Evolutionary conservation across 1,139 yeast genomes (phyloP).

Genomic region (Hyphopichia pseudoburtonii): DNA sequence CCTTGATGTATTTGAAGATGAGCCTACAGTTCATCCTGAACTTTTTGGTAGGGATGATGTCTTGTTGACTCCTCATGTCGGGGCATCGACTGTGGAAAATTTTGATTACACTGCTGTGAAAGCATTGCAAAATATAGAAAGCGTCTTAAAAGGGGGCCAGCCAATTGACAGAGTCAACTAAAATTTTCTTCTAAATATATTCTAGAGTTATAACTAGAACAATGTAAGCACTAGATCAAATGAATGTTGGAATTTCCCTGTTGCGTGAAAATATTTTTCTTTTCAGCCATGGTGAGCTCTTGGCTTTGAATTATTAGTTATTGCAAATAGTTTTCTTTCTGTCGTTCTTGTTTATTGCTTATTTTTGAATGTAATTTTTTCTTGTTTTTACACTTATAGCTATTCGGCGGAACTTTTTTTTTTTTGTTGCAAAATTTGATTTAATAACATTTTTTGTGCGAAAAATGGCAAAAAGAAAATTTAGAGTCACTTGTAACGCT

Average conservation of each 20-base stretch:
- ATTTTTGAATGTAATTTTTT: no score
- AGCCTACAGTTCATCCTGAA: constrained; percentile 57
- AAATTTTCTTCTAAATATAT: background rate
- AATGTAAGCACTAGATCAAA: no score
- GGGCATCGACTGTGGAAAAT: constrained; percentile 62
- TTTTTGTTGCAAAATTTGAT: background rate
- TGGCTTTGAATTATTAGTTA: no score
- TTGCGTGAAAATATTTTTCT: background rate
- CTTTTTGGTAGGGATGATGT: constrained; percentile 64
- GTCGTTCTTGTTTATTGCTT: no score
- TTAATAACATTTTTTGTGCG: background rate
- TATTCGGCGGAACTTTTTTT: no score
- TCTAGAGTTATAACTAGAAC: no score
- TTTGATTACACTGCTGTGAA: constrained; percentile 47
- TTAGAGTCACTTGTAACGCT: no score
- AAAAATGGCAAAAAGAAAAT: no score
- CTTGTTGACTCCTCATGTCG: constrained; percentile 74
- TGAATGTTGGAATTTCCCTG: no score
- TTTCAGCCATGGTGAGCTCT: no score
- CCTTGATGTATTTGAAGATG: constrained; percentile 74
- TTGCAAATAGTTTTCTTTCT: no score
- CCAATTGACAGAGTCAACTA: constrained; percentile 40
- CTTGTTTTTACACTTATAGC: no score
- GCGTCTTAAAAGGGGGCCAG: constrained; percentile 30
- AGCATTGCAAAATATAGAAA: constrained; percentile 48